Conservation (phyloP, 306 rosid genomes). For the Purshia tridentata region DNA sequence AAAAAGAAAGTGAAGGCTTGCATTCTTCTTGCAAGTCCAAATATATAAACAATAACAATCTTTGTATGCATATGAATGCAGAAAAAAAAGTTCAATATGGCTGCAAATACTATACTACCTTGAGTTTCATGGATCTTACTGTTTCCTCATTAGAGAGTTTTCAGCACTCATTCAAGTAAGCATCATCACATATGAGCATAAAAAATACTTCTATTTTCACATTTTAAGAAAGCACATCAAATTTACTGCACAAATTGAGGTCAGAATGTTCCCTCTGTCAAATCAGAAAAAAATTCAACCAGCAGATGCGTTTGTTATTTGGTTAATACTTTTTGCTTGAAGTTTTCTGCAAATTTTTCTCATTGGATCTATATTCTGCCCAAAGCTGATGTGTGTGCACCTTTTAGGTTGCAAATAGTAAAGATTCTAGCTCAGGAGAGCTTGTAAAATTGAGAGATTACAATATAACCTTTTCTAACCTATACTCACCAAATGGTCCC, state of each 20-base stretch:
- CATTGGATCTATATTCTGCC: background rate
- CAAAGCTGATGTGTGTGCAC: background rate
- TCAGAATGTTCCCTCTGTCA: background rate
- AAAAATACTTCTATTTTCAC: background rate
- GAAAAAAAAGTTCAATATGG: background rate
- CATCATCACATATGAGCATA: background rate
- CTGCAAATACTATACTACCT: background rate
- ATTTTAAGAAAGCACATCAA: background rate
- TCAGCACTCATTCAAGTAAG: background rate
- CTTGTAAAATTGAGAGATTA: background rate
- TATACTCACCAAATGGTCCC: slow-evolving; percentile 63
- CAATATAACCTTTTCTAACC: background rate
- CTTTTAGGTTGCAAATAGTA: background rate
- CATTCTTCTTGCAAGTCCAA: background rate
- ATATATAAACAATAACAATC: background rate
- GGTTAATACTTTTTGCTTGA: background rate
- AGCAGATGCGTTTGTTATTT: background rate
- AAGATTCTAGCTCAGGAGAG: background rate
- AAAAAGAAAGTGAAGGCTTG: background rate
- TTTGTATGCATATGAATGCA: background rate
- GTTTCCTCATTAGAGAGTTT: background rate
- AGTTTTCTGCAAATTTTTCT: background rate
- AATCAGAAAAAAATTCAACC: background rate
- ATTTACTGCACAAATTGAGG: background rate
- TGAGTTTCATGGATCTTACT: background rate